A percentile compares a stretch with the other conserved stretches of the same genome.
Evolutionary conservation across 495 filamentous ascomycete genomes (phyloP).

Genomic region (Lophiostoma macrostomum): DNA sequence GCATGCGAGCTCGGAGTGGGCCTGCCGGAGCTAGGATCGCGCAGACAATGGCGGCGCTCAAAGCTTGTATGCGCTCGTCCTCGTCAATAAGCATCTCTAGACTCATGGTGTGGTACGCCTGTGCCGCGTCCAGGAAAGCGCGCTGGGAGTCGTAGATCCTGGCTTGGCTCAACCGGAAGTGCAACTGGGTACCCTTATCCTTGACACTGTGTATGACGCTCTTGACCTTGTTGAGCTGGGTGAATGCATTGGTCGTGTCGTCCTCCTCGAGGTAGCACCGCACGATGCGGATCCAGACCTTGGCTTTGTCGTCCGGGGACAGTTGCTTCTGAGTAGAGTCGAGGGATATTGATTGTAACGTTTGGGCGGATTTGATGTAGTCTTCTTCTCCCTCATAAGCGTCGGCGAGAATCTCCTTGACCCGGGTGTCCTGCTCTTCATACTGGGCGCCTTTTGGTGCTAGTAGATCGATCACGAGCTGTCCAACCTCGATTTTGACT

Average conservation of each 20-base stretch:
- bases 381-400: conserved; percentile 82
- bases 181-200: conserved; percentile 68
- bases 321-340: conserved; percentile 83
- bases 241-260: conserved; percentile 79
- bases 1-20: conserved; percentile 71
- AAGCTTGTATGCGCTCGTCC: conserved; percentile 76
- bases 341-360: conserved; percentile 78
- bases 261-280: conserved; percentile 93
- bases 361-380: conserved; percentile 70
- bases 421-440: conserved; percentile 76
- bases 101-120: conserved; percentile 83
- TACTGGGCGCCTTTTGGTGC: conserved; percentile 66
- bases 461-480: conserved; percentile 63
- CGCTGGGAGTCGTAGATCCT: conserved; percentile 89
- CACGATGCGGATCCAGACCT: conserved; percentile 89
- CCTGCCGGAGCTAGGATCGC: conserved; percentile 94
- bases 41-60: conserved; percentile 86
- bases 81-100: conserved; percentile 73
- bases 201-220: conserved; percentile 76
- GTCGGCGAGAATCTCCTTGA: conserved; percentile 77
- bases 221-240: conserved; percentile 88
- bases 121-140: conserved; percentile 83
- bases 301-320: conserved; percentile 70
- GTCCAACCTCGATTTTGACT: conserved; percentile 66
- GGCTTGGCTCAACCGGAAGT: conserved; percentile 87